These are phyloP conservation scores for Tremella mesenterica DNA, from an alignment of 768 basidiomycete genomes.

Conservation along the genomic window DNA sequence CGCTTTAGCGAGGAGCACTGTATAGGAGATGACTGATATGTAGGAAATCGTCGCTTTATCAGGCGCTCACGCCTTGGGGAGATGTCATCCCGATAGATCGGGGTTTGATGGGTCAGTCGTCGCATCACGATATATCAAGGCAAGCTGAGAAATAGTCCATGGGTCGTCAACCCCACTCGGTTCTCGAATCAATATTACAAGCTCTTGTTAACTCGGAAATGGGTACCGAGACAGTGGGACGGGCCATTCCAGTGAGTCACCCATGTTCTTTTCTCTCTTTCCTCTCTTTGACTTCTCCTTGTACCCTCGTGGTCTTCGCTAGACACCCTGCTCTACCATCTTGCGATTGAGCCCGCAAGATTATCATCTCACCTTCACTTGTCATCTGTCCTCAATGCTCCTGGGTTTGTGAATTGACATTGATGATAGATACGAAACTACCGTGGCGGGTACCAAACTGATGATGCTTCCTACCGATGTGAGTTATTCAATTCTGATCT, in stretches of 20 bases:
- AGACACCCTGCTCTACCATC: neutral
- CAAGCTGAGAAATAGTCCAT: conserved; percentile 18
- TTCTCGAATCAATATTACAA: conserved; percentile 46
- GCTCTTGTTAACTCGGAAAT: conserved; percentile 39
- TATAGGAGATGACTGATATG: no score
- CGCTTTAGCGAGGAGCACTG: neutral
- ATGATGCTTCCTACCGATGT: conserved; percentile 47
- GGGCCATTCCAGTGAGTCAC: conserved; percentile 43
- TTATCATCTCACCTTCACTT: no score
- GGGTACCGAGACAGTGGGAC: conserved; percentile 43
- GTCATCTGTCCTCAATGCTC: no score
- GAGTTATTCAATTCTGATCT: conserved; percentile 4
- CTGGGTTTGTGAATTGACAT: no score
- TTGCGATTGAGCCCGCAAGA: neutral
- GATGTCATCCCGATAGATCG: conserved; percentile 43
- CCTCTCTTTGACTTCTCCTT: neutral
- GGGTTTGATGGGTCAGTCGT: conserved; percentile 42
- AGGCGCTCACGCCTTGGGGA: conserved; percentile 43
- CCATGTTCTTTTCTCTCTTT: no score
- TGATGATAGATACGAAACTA: conserved; percentile 43
- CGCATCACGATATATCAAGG: neutral
- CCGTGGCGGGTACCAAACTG: conserved; percentile 40
- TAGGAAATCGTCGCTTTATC: conserved; percentile 45
- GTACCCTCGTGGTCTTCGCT: no score
- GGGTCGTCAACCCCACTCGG: conserved; percentile 45